Base-by-base conservation (phyloP, 805 yeast species). In the Ogataea philodendri region DNA sequence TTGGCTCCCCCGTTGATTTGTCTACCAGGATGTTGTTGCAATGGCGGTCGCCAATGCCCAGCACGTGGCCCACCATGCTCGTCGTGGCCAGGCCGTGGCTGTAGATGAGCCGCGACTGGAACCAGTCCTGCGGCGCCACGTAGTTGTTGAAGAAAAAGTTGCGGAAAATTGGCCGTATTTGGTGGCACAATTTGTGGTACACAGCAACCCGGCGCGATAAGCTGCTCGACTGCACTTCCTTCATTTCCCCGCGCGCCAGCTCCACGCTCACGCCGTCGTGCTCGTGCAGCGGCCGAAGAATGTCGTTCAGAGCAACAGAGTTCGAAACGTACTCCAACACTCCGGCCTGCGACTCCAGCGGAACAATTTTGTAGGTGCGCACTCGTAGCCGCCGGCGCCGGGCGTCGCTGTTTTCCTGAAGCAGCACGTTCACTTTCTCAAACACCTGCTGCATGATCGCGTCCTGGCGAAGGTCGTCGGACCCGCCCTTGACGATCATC, bases 391-490 rank as follows among this genome's bases (percentile, higher is more conserved):
- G 59, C n/a, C 89, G 58, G 32, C 63, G 69, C 16, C 78, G 57
- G 0, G 90, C 69, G 20, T 73, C 74, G 34, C 69, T 68, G 51
- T 84, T 78, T 15, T 63, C 63, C 8, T 48, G 57, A 37, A 90
- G 69, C 22, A 87, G 72, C 9, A 66, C 60, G 52, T 89, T 88
- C 10, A 88, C 96, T 51, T 88, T 85, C 14, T 73, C 82, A 58
- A 94, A 93, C 1, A 90, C 97, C 55, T 93, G 97, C 57, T 90
- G 94, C 98, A 93, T 94, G 38, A 93, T 86, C 0, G 95, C 84
- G 62, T 93, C 99, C 60, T 94, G 98, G 33, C 97, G 66, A 34
- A 93, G 64, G 60, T 93, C 98, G 61, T 93, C 98, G 7, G 85
- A 72, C 5, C 95, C 88, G 16, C 86, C 86, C 55, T 93, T 93